Percentiles rank a stretch among this genome's conserved stretches.
These are phyloP conservation scores for Cordyceps sp. DNA, from an alignment of 2,329 filamentous ascomycete genomes.

Conservation along the genomic window DNA sequence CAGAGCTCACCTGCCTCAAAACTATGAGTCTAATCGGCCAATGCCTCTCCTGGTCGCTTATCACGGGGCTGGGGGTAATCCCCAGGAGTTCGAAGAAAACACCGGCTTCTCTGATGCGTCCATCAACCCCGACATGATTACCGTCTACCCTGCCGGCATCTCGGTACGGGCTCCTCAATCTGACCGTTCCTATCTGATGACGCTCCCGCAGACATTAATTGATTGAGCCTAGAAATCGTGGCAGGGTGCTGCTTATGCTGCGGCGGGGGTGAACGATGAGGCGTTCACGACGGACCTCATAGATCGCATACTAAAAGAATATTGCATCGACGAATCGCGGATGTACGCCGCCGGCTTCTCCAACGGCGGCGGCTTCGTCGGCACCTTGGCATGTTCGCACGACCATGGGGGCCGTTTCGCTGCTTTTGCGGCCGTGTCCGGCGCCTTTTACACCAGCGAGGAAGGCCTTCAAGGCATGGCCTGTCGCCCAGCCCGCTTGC, in stretches of 20 bases:
- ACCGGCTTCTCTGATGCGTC: constrained; percentile 18
- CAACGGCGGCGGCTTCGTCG: constrained; percentile 27
- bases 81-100: constrained; percentile 14
- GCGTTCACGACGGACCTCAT: constrained; percentile 26
- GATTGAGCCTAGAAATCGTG: constrained; percentile 19
- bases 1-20: constrained; percentile 8
- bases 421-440: no score
- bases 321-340: constrained; percentile 22
- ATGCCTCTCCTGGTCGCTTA: constrained; percentile 28
- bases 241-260: constrained; percentile 19
- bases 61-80: constrained; percentile 24
- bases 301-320: constrained; percentile 16
- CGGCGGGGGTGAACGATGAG: constrained; percentile 18
- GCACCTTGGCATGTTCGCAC: constrained; percentile 22
- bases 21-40: constrained; percentile 14
- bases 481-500: no score
- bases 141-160: constrained; percentile 28
- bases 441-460: no score
- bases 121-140: constrained; percentile 19
- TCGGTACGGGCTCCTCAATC: constrained; percentile 9
- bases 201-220: no score
- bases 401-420: constrained; percentile 9
- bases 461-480: no score
- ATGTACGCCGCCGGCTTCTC: constrained; percentile 25
- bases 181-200: neutral